phyloP scores from a whole-genome alignment of 169 alveolate genomes.

The Cryptosporidium sp. region DNA sequence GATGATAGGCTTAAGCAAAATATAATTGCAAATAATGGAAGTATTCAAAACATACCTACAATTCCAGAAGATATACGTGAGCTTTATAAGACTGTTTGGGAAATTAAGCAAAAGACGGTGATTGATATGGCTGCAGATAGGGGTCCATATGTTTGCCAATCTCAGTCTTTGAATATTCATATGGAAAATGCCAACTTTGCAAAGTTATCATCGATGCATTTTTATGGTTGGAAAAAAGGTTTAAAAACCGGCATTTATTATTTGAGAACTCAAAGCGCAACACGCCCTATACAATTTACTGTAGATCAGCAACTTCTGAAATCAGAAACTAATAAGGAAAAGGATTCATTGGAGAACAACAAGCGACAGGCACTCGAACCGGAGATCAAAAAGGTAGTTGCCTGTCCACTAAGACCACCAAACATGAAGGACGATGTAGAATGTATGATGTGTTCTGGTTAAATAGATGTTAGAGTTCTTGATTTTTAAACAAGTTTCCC shows the following conservation, averaged over 20 bases:
- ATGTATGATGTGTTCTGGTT: conserved; percentile 75
- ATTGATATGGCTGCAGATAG: conserved; percentile 98
- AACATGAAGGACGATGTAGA: conserved; percentile 45
- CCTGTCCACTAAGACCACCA: conserved; percentile 63
- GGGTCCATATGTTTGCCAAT: conserved; percentile 92
- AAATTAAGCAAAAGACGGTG: conserved; percentile 95
- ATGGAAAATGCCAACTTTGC: conserved; percentile 95
- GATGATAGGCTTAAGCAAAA: conserved; percentile 92
- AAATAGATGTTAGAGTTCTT: not conserved
- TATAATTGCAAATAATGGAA: conserved; percentile 95
- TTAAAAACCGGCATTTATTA: conserved; percentile 97
- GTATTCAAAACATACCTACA: conserved; percentile 91
- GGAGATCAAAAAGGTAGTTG: not conserved
- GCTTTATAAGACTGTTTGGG: conserved; percentile 98
- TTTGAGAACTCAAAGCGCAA: conserved; percentile 97
- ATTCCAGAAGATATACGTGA: conserved; percentile 91
- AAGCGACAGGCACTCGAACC: conserved; percentile 7
- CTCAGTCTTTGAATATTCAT: conserved; percentile 95
- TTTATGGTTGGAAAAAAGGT: conserved; percentile 98
- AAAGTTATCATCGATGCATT: conserved; percentile 97
- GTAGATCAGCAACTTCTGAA: conserved; percentile 87
- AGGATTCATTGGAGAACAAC: not conserved
- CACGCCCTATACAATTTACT: conserved; percentile 98
- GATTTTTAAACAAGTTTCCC: not conserved
- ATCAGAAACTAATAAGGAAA: conserved; percentile 8